Conservation (phyloP, 108 stramenopile species). For the Bacterosira constricta region DNA sequence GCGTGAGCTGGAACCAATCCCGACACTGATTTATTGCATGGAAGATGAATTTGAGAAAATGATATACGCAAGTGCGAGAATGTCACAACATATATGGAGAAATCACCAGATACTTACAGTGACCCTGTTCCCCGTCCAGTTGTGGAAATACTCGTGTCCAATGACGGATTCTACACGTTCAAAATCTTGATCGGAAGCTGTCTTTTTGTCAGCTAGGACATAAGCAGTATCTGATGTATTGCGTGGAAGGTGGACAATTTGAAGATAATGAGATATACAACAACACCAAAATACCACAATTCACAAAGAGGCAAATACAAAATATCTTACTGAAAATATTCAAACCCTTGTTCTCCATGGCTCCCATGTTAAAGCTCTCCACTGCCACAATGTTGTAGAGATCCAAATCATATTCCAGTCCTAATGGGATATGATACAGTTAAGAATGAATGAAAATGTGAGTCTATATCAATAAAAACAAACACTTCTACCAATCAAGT, state of each 20-base stretch:
- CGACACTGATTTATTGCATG: too few relatives aligned
- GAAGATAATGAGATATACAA: too few relatives aligned
- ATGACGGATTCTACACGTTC: conserved; percentile 71
- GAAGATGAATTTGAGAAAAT: too few relatives aligned
- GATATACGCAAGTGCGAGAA: too few relatives aligned
- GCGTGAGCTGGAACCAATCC: conserved; percentile 87
- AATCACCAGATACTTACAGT: too few relatives aligned
- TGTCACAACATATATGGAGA: too few relatives aligned
- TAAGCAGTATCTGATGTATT: conserved; percentile 77
- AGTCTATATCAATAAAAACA: too few relatives aligned
- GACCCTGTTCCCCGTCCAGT: conserved; percentile 82
- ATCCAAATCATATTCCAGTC: conserved; percentile 96
- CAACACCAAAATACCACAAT: conserved; percentile 10
- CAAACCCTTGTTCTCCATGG: conserved; percentile 91
- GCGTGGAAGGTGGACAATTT: too few relatives aligned
- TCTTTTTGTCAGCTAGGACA: conserved; percentile 64
- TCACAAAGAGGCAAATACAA: background rate
- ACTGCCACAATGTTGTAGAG: conserved; percentile 92
- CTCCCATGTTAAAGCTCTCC: conserved; percentile 78
- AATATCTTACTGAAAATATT: too few relatives aligned
- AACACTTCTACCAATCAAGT: too few relatives aligned
- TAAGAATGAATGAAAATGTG: too few relatives aligned
- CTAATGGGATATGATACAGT: too few relatives aligned
- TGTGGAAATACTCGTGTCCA: conserved; percentile 85
- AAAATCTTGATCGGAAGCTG: conserved; percentile 58